Conservation (phyloP, 805 yeast species). For the Candida coquimbonensis region DNA sequence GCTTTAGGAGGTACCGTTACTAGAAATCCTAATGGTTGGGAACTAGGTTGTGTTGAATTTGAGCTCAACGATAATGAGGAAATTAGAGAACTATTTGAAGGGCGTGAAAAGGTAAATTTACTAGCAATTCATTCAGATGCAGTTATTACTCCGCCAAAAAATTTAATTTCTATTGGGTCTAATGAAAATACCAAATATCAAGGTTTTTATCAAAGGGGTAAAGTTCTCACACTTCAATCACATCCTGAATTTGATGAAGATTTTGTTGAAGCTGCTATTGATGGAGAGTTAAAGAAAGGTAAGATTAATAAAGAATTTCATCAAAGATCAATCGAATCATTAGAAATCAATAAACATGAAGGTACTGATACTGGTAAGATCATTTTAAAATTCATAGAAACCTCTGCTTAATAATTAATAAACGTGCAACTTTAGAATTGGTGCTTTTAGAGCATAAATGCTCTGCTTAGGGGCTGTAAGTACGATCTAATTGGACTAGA, state of each 20-base stretch:
- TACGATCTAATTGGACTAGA: too few species aligned
- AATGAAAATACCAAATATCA: constrained; percentile 54
- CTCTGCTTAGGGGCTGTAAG: too few species aligned
- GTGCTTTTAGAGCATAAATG: too few species aligned
- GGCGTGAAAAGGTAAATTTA: constrained; percentile 27
- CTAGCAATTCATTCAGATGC: constrained; percentile 57
- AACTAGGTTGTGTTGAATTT: constrained; percentile 53
- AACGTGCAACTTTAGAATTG: too few species aligned
- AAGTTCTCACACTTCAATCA: constrained; percentile 71
- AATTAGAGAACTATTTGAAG: constrained; percentile 22
- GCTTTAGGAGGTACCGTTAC: constrained; percentile 56
- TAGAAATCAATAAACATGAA: constrained; percentile 4
- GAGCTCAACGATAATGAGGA: constrained; percentile 35
- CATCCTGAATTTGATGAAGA: constrained; percentile 71
- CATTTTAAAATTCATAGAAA: constrained; percentile 12
- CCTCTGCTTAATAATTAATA: neutral
- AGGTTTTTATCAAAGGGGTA: constrained; percentile 50
- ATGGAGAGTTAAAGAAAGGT: neutral
- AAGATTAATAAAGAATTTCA: constrained; percentile 1
- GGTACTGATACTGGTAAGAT: constrained; percentile 6
- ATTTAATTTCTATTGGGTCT: constrained; percentile 38
- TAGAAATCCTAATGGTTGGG: constrained; percentile 64
- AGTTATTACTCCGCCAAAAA: constrained; percentile 37
- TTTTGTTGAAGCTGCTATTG: constrained; percentile 13
- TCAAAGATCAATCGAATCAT: neutral